phyloP scores from a whole-genome alignment of 1,284 basidiomycete species.

The Phenoliferia sp. region DNA sequence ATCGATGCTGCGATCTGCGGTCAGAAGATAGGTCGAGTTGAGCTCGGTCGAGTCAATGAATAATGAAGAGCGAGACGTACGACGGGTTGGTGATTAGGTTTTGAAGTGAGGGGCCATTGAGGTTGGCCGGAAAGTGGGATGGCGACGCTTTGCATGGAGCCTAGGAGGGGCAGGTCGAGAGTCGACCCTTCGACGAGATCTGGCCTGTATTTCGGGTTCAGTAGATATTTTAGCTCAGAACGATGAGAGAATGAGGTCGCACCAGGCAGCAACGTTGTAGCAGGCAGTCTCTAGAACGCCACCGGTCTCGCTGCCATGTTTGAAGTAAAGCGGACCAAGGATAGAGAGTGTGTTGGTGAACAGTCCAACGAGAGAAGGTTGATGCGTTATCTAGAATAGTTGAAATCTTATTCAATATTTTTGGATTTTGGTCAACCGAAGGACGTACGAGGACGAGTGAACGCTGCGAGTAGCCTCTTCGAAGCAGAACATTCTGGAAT shows the following conservation, averaged over 20 bases:
- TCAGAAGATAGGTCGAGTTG: background rate
- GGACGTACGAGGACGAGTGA: conserved; percentile 18
- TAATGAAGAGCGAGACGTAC: background rate
- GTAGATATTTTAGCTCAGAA: conserved; percentile 40
- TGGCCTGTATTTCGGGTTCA: conserved; percentile 51
- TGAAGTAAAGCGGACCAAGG: conserved; percentile 70
- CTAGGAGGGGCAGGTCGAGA: conserved; percentile 73
- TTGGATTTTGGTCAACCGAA: too few relatives aligned
- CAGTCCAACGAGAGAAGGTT: conserved; percentile 72
- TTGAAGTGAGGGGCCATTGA: background rate
- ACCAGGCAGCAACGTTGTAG: conserved; percentile 81
- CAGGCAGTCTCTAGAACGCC: conserved; percentile 80
- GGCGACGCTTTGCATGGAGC: conserved; percentile 64
- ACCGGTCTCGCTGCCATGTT: conserved; percentile 47
- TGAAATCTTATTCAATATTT: background rate
- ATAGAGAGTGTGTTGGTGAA: conserved; percentile 65
- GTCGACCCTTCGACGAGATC: conserved; percentile 59
- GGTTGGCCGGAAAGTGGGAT: conserved; percentile 67
- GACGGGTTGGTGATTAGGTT: background rate
- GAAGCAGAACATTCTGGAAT: conserved; percentile 65
- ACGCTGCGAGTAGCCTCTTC: conserved; percentile 75
- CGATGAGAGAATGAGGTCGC: conserved; percentile 38
- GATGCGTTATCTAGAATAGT: conserved; percentile 51
- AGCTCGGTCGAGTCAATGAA: background rate
- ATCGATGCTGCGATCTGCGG: conserved; percentile 70